Base-by-base conservation (phyloP, 2,329 filamentous ascomycete genomes). In the Venturia oleaginea region DNA sequence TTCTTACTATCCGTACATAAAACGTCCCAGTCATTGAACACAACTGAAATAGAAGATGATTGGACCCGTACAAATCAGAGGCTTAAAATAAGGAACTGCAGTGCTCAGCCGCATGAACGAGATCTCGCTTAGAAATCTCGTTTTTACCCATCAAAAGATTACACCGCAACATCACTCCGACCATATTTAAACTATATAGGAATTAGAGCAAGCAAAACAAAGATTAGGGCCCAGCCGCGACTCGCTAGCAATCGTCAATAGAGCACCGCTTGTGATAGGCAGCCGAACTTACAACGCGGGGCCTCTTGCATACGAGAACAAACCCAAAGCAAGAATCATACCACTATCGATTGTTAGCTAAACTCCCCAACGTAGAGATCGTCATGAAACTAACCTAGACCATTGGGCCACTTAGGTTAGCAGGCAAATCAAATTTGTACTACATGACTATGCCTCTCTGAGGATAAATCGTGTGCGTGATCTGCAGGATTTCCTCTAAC, bases 311-410 rank as follows among this genome's bases (percentile, higher is more conserved):
- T 17, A 10, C 34, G 51, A 4, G 51, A 34, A n/a, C 34, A 11
- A 57, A 37, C 51, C 51, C 51, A 57, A 57, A 57, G 51, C 51
- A 57, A 57, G 51, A 48, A 48, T 24, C 22, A 22, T 48, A 24
- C 22, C 43, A 48, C 22, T 54, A 8, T 4, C 3, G 8, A 27
- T 6, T 2, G n/a, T 24, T 51, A 51, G 46, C n/a, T 2, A 6
- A 6, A 13, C 34, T 37, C 34, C 10, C 4, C 1, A 13, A n/a
- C 1, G 42, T 1, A 17, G 42, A 19, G 17, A 5, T 2, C n/a
- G 2, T 46, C 2, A 6, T n/a, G 42, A 1, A 13, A 46, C 42
- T 46, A 19, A 46, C 42, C 48, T 55, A 57, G 51, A 57, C 51
- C 51, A 57, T 57, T 57, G 51, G 51, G 51, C 51, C 51, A 6